Conservation (phyloP, 495 filamentous ascomycete species). For the Coniosporium apollinis region DNA sequence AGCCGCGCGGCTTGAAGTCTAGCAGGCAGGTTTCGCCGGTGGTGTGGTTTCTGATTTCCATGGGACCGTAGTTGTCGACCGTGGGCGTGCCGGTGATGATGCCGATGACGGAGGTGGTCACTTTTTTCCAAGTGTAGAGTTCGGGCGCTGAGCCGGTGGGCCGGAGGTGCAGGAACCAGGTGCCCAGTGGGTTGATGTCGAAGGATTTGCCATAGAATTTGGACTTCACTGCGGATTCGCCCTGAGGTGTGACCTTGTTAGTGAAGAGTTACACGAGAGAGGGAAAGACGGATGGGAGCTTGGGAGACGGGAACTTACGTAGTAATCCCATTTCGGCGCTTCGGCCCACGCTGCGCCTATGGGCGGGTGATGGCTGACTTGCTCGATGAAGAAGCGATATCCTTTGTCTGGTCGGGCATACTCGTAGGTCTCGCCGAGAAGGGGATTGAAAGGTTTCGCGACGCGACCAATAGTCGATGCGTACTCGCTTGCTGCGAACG, state of each 20-base stretch:
- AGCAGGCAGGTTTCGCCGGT: slow-evolving; percentile 82
- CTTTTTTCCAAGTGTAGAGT: slow-evolving; percentile 97
- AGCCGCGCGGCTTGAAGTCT: slow-evolving; percentile 90
- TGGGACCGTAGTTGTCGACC: slow-evolving; percentile 95
- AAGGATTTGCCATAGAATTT: slow-evolving; percentile 97
- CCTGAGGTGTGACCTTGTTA: slow-evolving; percentile 23
- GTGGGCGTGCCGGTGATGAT: slow-evolving; percentile 94
- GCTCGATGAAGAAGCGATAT: slow-evolving; percentile 95
- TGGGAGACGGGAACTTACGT: slow-evolving; percentile 40
- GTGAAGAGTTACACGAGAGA: background rate
- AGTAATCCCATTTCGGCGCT: slow-evolving; percentile 91
- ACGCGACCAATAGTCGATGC: slow-evolving; percentile 93
- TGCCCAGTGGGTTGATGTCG: slow-evolving; percentile 89
- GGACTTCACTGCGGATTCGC: slow-evolving; percentile 89
- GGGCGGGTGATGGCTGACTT: slow-evolving; percentile 95
- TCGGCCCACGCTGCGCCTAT: slow-evolving; percentile 90
- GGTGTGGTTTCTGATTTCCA: slow-evolving; percentile 94
- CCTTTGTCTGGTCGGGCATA: slow-evolving; percentile 90
- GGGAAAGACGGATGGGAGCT: background rate
- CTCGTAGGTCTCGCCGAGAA: slow-evolving; percentile 93
- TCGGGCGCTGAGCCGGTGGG: slow-evolving; percentile 53
- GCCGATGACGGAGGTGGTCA: slow-evolving; percentile 90
- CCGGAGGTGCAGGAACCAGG: slow-evolving; percentile 86
- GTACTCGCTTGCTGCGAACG: slow-evolving; percentile 90
- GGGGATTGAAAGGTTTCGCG: slow-evolving; percentile 93